A percentile compares a stretch with the other conserved stretches of the same genome.
Evolutionary conservation across 768 basidiomycete species (phyloP).

Genomic region (Xerocomellus dryophilus): DNA sequence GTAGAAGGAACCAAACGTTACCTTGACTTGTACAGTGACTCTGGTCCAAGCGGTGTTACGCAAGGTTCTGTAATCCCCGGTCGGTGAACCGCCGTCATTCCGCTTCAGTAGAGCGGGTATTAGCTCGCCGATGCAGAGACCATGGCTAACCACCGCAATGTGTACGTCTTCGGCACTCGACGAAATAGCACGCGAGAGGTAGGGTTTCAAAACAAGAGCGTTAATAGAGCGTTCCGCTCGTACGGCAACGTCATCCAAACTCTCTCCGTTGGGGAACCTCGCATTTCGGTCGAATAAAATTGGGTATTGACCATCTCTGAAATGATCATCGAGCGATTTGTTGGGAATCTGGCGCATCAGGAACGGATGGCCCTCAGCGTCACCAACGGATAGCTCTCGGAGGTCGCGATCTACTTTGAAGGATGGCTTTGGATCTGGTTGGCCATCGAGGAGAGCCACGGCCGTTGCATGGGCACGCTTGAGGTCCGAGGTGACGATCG

Average conservation of each 20-base stretch:
- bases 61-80: conserved; percentile 45
- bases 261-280: conserved; percentile 72
- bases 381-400: conserved; percentile 71
- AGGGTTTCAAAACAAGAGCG: conserved; percentile 49
- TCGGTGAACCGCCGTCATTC: conserved; percentile 32
- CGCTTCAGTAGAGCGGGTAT: conserved; percentile 49
- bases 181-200: conserved; percentile 44
- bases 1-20: conserved; percentile 23
- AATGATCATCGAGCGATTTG: conserved; percentile 44
- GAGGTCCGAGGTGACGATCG: conserved; percentile 65
- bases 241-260: conserved; percentile 54
- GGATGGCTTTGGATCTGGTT: conserved; percentile 44
- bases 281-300: conserved; percentile 42
- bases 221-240: conserved; percentile 52
- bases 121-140: conserved; percentile 63
- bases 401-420: conserved; percentile 50
- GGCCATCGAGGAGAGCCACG: conserved; percentile 48
- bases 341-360: conserved; percentile 24
- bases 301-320: conserved; percentile 53
- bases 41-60: conserved; percentile 71
- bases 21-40: conserved; percentile 47
- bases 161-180: conserved; percentile 42
- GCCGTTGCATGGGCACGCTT: conserved; percentile 65
- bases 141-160: conserved; percentile 73
- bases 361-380: conserved; percentile 64